These are phyloP conservation scores for Lactarius evosmus DNA, from an alignment of 768 basidiomycete species.

Conservation along the genomic window DNA sequence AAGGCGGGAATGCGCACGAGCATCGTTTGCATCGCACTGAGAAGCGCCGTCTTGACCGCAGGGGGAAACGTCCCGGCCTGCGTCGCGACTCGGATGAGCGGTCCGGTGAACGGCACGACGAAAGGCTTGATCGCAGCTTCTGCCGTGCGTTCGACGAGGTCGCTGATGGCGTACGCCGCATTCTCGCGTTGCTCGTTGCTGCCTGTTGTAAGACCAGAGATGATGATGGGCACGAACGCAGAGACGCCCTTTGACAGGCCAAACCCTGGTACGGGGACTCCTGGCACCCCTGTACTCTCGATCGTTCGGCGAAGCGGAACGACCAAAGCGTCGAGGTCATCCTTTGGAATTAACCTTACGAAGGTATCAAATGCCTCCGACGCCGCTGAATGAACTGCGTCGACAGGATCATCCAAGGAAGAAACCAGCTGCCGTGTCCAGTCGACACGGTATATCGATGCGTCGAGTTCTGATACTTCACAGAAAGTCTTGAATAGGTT, in stretches of 20 bases:
- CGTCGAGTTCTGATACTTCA: conserved; percentile 76
- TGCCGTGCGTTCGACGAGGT: conserved; percentile 87
- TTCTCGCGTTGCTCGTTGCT: conserved; percentile 95
- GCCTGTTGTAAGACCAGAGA: conserved; percentile 90
- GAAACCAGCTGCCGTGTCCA: conserved; percentile 91
- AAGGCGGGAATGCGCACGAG: conserved; percentile 81
- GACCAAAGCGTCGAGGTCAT: conserved; percentile 87
- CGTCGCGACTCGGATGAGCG: conserved; percentile 91
- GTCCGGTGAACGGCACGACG: conserved; percentile 93
- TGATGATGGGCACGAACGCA: conserved; percentile 80
- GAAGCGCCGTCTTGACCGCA: conserved; percentile 88
- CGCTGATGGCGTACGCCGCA: conserved; percentile 94
- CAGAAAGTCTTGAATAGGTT: conserved; percentile 79
- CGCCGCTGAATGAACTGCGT: conserved; percentile 76
- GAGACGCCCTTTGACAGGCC: conserved; percentile 78
- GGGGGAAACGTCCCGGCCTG: conserved; percentile 88
- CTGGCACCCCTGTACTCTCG: conserved; percentile 78
- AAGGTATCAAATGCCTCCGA: conserved; percentile 82
- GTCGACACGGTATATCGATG: conserved; percentile 82
- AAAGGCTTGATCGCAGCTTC: conserved; percentile 87
- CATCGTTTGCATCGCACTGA: conserved; percentile 82
- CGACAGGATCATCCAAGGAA: conserved; percentile 72
- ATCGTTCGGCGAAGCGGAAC: conserved; percentile 86
- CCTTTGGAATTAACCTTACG: conserved; percentile 87
- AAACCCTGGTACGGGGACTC: conserved; percentile 80